Percentiles rank a stretch among this genome's conserved stretches.
Evolutionary conservation across 2,329 filamentous ascomycete genomes (phyloP).

Genomic region (Cryphonectria radicalis): DNA sequence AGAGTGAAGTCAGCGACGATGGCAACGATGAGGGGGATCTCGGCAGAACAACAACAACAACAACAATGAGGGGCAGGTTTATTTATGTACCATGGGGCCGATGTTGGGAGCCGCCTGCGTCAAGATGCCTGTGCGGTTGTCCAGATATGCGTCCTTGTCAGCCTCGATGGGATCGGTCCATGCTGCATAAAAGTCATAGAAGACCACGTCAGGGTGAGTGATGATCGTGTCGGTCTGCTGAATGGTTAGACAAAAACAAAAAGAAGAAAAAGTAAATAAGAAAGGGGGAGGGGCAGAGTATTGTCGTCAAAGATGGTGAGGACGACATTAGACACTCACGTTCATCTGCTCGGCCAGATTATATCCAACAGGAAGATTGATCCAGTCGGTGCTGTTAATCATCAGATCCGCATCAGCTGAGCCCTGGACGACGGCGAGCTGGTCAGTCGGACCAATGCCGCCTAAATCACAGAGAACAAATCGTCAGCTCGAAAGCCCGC

Average conservation of each 20-base stretch:
- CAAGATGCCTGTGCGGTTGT: conserved; percentile 60
- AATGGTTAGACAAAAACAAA: background rate
- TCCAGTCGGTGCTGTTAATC: conserved; percentile 56
- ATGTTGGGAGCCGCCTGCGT: conserved; percentile 70
- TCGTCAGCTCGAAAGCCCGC: conserved; percentile 22
- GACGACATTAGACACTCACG: conserved; percentile 32
- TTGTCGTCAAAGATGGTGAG: no score
- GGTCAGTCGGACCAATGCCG: conserved; percentile 66
- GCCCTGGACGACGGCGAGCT: conserved; percentile 56
- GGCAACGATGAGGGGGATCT: background rate
- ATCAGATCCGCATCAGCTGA: conserved; percentile 57
- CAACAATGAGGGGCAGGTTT: background rate
- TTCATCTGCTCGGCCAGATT: conserved; percentile 60
- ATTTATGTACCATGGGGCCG: conserved; percentile 50
- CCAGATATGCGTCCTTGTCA: conserved; percentile 51
- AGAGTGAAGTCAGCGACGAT: background rate
- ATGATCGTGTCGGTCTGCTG: conserved; percentile 51
- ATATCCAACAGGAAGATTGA: conserved; percentile 61
- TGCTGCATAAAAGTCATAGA: conserved; percentile 69
- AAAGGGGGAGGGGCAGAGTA: no score
- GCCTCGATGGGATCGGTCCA: conserved; percentile 52
- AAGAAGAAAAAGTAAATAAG: no score
- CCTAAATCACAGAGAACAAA: conserved; percentile 33
- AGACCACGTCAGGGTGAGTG: conserved; percentile 49
- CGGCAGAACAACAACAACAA: background rate